Conservation (phyloP, 495 filamentous ascomycete species). For the Aspergillus cristatus region DNA sequence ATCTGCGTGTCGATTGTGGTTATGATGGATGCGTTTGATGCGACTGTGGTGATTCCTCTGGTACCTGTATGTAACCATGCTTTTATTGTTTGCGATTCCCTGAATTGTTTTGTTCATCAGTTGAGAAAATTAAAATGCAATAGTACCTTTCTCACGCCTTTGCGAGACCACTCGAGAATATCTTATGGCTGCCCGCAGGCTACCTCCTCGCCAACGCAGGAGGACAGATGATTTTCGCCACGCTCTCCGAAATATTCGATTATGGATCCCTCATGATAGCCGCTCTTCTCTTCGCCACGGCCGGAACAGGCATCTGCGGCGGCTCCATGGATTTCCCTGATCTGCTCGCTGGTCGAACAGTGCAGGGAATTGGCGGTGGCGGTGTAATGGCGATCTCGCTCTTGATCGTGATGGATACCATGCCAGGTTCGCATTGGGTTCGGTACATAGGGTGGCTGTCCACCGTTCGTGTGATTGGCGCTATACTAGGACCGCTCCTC, state of each 20-base stretch:
- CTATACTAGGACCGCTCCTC: conserved; percentile 25
- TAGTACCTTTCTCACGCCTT: conserved; percentile 23
- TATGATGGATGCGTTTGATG: conserved; percentile 34
- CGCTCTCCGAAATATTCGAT: conserved; percentile 32
- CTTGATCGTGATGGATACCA: conserved; percentile 58
- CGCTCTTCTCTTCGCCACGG: conserved; percentile 43
- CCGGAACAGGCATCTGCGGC: conserved; percentile 50
- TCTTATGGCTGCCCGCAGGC: conserved; percentile 32
- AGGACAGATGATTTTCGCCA: conserved; percentile 30
- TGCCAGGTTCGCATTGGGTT: conserved; percentile 31
- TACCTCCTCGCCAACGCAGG: conserved; percentile 31
- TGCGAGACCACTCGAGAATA: conserved; percentile 17
- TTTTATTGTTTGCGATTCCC: no score
- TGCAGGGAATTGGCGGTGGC: conserved; percentile 68
- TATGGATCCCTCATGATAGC: conserved; percentile 38
- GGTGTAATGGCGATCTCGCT: conserved; percentile 56
- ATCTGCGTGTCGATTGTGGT: conserved; percentile 23
- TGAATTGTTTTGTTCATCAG: neutral
- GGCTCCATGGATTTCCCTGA: conserved; percentile 50
- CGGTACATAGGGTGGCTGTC: conserved; percentile 31
- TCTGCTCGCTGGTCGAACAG: conserved; percentile 53
- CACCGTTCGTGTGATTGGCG: conserved; percentile 25
- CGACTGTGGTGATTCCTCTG: conserved; percentile 25
- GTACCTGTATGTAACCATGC: conserved; percentile 5
- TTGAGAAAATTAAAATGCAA: neutral